Conservation (phyloP, 2,329 filamentous ascomycete species). For the Stagonosporopsis rhizophila region DNA sequence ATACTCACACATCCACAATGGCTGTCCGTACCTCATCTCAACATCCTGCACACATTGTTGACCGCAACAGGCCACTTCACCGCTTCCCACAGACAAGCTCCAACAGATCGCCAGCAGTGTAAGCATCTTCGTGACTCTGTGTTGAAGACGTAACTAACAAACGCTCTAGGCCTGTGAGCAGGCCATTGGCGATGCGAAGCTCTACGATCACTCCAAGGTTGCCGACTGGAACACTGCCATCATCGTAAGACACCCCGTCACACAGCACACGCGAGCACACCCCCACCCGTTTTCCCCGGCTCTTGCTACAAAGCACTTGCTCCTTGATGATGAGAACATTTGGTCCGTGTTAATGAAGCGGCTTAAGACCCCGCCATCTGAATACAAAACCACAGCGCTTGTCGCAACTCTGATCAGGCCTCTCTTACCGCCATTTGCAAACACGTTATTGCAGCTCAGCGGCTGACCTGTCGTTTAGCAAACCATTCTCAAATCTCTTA, state of each 20-base stretch:
- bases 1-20: conserved; percentile 34
- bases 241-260: conserved; percentile 70
- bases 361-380: conserved; percentile 88
- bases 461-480: conserved; percentile 59
- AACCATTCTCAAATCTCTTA: conserved; percentile 77
- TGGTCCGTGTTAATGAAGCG: conserved; percentile 97
- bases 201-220: conserved; percentile 87
- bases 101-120: conserved; percentile 41
- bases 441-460: not conserved
- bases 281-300: not conserved
- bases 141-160: conserved; percentile 11
- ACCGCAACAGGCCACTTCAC: conserved; percentile 28
- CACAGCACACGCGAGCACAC: conserved; percentile 8
- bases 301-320: not conserved
- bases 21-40: conserved; percentile 27
- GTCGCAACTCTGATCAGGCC: conserved; percentile 72
- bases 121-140: conserved; percentile 6
- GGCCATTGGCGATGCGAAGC: conserved; percentile 74
- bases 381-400: conserved; percentile 77
- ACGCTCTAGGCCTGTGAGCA: conserved; percentile 77
- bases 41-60: not conserved
- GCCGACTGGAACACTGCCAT: conserved; percentile 90
- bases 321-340: conserved; percentile 77
- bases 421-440: not conserved
- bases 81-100: conserved; percentile 44